These are phyloP conservation scores for Alternaria gaisen DNA, from an alignment of 2,329 filamentous ascomycete genomes.

Conservation along the genomic window DNA sequence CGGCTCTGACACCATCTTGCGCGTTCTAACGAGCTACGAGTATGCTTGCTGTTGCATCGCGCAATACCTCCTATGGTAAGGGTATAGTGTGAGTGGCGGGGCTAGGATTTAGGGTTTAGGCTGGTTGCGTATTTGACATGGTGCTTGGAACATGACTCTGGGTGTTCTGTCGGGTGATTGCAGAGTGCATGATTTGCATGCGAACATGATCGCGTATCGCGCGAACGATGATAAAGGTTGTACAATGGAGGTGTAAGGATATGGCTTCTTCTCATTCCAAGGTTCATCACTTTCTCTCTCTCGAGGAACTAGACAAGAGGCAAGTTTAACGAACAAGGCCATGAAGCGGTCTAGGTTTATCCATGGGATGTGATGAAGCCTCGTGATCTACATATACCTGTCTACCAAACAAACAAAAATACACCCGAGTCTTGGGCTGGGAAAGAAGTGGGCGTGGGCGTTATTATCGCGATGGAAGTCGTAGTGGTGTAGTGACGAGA, in stretches of 20 bases:
- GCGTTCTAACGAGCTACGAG: background rate
- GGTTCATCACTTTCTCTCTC: no score
- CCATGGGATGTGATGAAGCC: background rate
- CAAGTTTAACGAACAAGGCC: background rate
- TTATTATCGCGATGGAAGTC: background rate
- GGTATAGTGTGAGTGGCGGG: background rate
- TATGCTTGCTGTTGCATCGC: background rate
- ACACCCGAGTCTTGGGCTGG: background rate
- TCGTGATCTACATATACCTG: background rate
- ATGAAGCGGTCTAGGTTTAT: background rate
- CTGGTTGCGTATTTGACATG: background rate
- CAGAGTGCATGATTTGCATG: background rate
- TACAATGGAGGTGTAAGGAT: background rate
- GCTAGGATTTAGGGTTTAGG: background rate
- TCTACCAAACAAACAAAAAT: background rate
- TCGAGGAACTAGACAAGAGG: background rate
- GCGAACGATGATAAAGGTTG: background rate
- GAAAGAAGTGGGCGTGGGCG: background rate
- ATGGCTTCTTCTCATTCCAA: fast-evolving
- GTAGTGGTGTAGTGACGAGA: conserved; percentile 1
- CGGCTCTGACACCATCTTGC: conserved; percentile 10
- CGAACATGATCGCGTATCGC: background rate
- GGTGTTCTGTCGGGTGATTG: background rate
- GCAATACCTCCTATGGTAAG: background rate
- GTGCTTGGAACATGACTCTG: background rate